Base-by-base conservation (phyloP, 73 alveolate genomes). In the Paraurostyla sp. region DNA sequence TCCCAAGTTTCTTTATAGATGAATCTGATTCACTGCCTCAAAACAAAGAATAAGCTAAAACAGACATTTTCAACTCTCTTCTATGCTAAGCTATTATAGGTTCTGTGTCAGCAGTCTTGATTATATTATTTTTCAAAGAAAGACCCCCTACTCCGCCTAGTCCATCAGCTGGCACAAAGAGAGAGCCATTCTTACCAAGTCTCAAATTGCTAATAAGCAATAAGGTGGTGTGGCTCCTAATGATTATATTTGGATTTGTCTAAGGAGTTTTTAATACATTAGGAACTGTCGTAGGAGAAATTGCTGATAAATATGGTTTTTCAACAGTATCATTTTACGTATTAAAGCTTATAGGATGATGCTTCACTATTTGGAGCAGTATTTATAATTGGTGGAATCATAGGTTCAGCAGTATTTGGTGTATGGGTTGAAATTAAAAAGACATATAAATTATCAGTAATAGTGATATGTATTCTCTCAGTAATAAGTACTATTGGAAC, bases 111-210 rank as follows among this genome's bases (percentile, higher is more conserved):
- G 90, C 93, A 9, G 35, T 90, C 6, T n/a, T 90, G 25, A 48
- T 76, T 62, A 51, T 92, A 1, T 58, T 93, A 43, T 88, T 94
- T 33, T 92, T 96, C 88, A 91, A 69, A 76, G 91, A 93, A 33
- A 92, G 89, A 54, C 99, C 98, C 30, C 93, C 94, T 54, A 82
- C 93, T 54, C 98, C 99, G n/a, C 99, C 99, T 29, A 68, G 93
- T 46, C 56, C 76, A 43, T 83, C 95, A 16, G 97, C 95, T 18
- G 83, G 63, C 29, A 57, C 60, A 20, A 32, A 52, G 48, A 68
- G 65, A 80, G 89, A 56, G 6, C 87, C 81, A 20, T 78, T 78
- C 45, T 11, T 1, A 20, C 89, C 89, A 1, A 51, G 80, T 16
- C 32, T 93, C 52, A 73, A 71, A 33, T 57, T 16, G 29, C 75